Evolutionary conservation across 2,329 filamentous ascomycete species (phyloP).

Genomic region (Phaeophleospora eucalypticola): DNA sequence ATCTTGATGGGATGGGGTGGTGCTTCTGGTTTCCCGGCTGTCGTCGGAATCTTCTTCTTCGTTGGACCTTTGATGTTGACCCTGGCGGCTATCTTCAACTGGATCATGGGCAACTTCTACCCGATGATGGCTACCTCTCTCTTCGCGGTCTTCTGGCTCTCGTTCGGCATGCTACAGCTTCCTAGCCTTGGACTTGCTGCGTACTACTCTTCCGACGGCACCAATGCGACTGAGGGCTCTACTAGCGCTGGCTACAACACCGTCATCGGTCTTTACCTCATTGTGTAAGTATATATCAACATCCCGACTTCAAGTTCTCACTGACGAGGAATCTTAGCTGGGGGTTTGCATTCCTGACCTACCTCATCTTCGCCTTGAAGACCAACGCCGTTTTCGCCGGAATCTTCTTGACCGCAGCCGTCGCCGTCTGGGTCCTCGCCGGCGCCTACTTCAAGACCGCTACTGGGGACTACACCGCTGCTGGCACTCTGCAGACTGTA

Average conservation of each 20-base stretch:
- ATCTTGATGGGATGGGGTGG: conserved; percentile 40
- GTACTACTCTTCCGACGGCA: conserved; percentile 40
- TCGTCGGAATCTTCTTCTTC: conserved; percentile 42
- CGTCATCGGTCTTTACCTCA: conserved; percentile 47
- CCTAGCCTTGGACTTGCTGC: conserved; percentile 47
- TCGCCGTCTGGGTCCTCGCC: conserved; percentile 44
- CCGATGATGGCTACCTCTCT: conserved; percentile 39
- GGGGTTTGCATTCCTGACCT: conserved; percentile 51
- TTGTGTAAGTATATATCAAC: conserved; percentile 31
- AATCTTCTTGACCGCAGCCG: conserved; percentile 48
- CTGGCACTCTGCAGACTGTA: conserved; percentile 46
- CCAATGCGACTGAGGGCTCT: conserved; percentile 42
- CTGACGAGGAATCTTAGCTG: conserved; percentile 27
- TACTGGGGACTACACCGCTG: conserved; percentile 41
- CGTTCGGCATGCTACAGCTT: conserved; percentile 49
- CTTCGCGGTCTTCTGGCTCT: conserved; percentile 52
- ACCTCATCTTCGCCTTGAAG: conserved; percentile 49
- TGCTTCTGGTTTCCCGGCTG: conserved; percentile 34
- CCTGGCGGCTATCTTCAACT: conserved; percentile 49
- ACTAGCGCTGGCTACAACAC: conserved; percentile 46
- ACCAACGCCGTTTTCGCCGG: conserved; percentile 49
- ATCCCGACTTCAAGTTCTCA: too few species aligned
- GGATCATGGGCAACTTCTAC: conserved; percentile 52
- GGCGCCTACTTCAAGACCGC: conserved; percentile 50
- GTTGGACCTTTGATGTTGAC: conserved; percentile 46